phyloP scores from a whole-genome alignment of 1,284 basidiomycete genomes.

The Microbotryum intermedium region DNA sequence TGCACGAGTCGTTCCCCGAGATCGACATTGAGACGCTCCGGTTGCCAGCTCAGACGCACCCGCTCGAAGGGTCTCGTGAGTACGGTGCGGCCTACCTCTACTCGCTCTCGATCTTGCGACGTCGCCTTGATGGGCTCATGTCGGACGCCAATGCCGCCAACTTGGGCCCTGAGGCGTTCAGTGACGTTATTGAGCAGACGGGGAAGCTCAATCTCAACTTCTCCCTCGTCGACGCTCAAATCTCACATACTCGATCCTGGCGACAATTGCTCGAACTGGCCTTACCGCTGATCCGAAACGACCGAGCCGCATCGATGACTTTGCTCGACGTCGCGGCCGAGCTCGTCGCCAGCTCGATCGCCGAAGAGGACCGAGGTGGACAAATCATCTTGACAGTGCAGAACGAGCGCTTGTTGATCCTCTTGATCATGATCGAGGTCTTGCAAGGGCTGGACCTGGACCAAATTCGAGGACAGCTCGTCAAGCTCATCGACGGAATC shows the following conservation, averaged over 20 bases:
- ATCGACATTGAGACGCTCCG: conserved; percentile 46
- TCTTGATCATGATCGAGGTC: conserved; percentile 67
- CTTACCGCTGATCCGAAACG: conserved; percentile 56
- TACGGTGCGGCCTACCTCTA: conserved; percentile 76
- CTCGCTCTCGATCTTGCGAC: conserved; percentile 35
- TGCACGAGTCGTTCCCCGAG: conserved; percentile 36
- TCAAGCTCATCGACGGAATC: conserved; percentile 54
- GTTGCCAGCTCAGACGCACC: conserved; percentile 45
- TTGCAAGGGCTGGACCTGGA: conserved; percentile 7
- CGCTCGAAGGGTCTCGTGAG: conserved; percentile 55
- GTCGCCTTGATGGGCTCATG: conserved; percentile 40
- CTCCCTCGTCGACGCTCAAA: conserved; percentile 71
- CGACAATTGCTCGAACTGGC: conserved; percentile 59
- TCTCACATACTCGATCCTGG: conserved; percentile 67
- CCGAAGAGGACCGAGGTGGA: conserved; percentile 61
- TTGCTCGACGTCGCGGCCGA: conserved; percentile 53
- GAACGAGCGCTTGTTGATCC: conserved; percentile 59
- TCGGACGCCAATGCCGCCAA: conserved; percentile 16
- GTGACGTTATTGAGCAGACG: conserved; percentile 40
- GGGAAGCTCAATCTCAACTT: conserved; percentile 70
- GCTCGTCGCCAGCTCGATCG: conserved; percentile 57
- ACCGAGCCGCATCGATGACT: conserved; percentile 49
- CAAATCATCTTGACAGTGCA: conserved; percentile 80
- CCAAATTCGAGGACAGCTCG: conserved; percentile 46
- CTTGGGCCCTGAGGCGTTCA: conserved; percentile 15